Evolutionary conservation across 495 filamentous ascomycete species (phyloP), one percentile per base, ranked within the genome.

Genomic region (Hypoxylon crocopeplum): DNA sequence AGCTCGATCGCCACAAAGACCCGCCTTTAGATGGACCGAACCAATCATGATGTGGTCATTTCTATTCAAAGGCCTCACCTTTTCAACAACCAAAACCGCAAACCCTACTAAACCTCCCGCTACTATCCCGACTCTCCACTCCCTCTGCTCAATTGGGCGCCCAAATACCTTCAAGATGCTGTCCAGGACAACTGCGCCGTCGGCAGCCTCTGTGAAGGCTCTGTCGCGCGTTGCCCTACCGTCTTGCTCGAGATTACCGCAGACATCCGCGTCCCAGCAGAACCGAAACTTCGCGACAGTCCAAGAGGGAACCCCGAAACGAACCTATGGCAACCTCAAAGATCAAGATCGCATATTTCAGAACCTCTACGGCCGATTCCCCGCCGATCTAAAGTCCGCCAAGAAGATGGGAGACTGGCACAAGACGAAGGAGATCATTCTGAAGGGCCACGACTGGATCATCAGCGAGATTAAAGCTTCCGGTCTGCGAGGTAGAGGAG

Each of bases 321-420:
- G 86, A 64, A 86, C 80, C 57, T 89, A 92, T 77, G 92, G 94
- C 68, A 90, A 90, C 44, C 82, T 98, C 48, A 85, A 83, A 71
- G 94, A 98, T 74, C 92, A 98, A 79, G 94, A 98, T 71, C 85
- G 94, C 63, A 98, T 98, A 79, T 98, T 98, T 78, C 92, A 93
- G 77, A 98, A 98, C 77, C 86, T 98, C 16, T 98, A 98, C 78
- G 86, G 88, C 56, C 91, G 94, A 67, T 92, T 89, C 82, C 90
- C 90, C 22, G 80, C 89, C 37, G 93, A 97, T 78, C 76, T 98
- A 50, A 92, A 93, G 81, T 87, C 82, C 57, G 91, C 94, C n/a
- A 91, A 88, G 90, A 96, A 96, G 79, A 96, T 93, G 82, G 94
- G 94, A 66, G 95, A 98, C 75, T 98, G 94, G 94, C 84, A 98